Evolutionary conservation across 164 flowering plant genomes (phyloP).

Genomic region (Umbilicus rupestris): DNA sequence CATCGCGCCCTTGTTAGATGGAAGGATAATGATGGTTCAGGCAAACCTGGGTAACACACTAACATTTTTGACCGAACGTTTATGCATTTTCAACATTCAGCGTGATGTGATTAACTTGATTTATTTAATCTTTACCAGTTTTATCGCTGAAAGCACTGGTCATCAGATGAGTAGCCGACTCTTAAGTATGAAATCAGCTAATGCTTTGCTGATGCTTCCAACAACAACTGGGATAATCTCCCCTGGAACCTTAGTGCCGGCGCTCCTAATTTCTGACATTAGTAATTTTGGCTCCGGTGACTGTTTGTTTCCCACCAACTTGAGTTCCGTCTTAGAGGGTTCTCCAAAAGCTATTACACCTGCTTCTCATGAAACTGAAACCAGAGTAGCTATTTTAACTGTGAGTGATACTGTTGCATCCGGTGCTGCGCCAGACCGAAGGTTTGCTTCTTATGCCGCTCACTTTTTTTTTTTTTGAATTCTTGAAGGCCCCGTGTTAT

Average conservation of each 20-base stretch:
- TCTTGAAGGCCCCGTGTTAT: too few relatives aligned
- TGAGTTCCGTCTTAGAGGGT: constrained; percentile 10
- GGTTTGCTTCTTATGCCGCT: constrained; percentile 31
- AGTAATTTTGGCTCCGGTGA: constrained; percentile 18
- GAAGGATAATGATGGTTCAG: constrained; percentile 63
- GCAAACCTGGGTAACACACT: constrained; percentile 55
- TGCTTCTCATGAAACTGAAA: constrained; percentile 22
- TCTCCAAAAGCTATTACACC: constrained; percentile 7
- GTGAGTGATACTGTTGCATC: constrained; percentile 94
- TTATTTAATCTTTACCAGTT: constrained; percentile 33
- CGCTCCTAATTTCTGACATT: constrained; percentile 40
- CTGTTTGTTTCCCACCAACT: constrained; percentile 10
- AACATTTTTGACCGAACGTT: not conserved
- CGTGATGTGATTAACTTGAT: constrained; percentile 3
- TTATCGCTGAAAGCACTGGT: constrained; percentile 89
- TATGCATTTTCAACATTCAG: not conserved
- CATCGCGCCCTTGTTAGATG: constrained; percentile 73
- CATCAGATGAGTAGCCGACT: constrained; percentile 45
- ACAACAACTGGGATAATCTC: constrained; percentile 58
- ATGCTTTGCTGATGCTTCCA: constrained; percentile 78
- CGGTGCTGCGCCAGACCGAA: constrained; percentile 81
- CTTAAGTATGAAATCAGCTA: constrained; percentile 83
- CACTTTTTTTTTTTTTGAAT: not conserved
- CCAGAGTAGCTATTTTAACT: constrained; percentile 63
- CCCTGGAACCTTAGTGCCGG: constrained; percentile 52